Base-by-base conservation (phyloP, 495 filamentous ascomycete species). In the Annulohypoxylon bovei region DNA sequence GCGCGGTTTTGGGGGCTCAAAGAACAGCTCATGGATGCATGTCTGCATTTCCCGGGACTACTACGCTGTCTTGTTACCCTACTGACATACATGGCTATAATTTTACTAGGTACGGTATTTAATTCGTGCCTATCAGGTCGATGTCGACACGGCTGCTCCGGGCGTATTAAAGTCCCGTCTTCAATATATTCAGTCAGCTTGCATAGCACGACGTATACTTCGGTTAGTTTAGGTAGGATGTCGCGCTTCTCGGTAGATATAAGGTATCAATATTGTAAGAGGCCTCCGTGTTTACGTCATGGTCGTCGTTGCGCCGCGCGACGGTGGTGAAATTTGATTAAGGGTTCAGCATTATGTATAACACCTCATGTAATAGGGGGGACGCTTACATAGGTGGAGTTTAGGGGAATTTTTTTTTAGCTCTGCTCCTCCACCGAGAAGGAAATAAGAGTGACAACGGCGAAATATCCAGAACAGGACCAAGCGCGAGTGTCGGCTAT, bases 21-120 rank as follows among this genome's bases (percentile, higher is more conserved):
- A 66, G 64, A 62, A 62, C 64, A 72, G 63, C 69, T 72, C 64
- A 67, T 60, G 55, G 55, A 32, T 67, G 63, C 63, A 66, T 58
- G 57, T 66, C 57, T 56, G 52, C 58, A 72, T 67, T 39, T 53
- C 46, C 64, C 40, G 64, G 64, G 46, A 62, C 59, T 72, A 60
- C 69, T 67, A 72, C 69, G 60, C 62, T 72, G 39, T 62, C 54
- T 64, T 67, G 63, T 55, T 53, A 72, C 64, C 69, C 64, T 72
- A 66, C 44, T 59, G 50, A 53, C 58, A 23, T 64, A 50, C 52
- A 27, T 53, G 57, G 35, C 52, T 64, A 11, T n/a, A 42, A 11
- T 52, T 44, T 39, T 42, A 49, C 63, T 63, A 52, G 63, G 52
- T 53, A 54, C 32, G 58, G 59, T 64, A 59, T 52, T 54, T 40